Evolutionary conservation across 2,329 filamentous ascomycete species (phyloP).

Genomic region (Fusarium lateritium): DNA sequence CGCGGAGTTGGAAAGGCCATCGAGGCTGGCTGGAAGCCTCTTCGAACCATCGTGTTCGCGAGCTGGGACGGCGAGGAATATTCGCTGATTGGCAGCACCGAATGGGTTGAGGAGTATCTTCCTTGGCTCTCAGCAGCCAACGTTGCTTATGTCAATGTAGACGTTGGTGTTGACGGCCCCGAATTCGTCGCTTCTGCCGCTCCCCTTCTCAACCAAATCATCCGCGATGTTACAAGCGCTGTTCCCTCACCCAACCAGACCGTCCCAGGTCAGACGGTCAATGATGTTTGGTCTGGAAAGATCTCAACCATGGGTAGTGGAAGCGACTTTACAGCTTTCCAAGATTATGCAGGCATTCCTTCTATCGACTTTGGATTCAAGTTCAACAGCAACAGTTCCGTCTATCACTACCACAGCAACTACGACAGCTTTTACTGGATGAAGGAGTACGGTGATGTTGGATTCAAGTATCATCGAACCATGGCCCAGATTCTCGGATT

Average conservation of each 20-base stretch:
- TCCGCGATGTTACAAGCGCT: conserved; percentile 75
- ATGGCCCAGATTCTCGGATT: conserved; percentile 77
- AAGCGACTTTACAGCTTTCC: conserved; percentile 82
- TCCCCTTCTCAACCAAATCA: conserved; percentile 80
- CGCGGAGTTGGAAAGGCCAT: conserved; percentile 81
- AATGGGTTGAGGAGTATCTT: conserved; percentile 93
- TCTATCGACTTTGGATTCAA: conserved; percentile 75
- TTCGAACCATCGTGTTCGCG: conserved; percentile 92
- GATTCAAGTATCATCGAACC: conserved; percentile 75
- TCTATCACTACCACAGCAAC: conserved; percentile 91
- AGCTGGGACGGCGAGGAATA: conserved; percentile 90
- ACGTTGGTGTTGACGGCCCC: conserved; percentile 78
- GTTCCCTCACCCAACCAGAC: conserved; percentile 85
- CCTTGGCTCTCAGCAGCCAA: conserved; percentile 82
- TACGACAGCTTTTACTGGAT: conserved; percentile 95
- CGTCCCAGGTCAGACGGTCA: conserved; percentile 77
- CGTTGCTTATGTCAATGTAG: conserved; percentile 89
- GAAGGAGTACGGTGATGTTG: conserved; percentile 81
- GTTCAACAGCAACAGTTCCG: conserved; percentile 60
- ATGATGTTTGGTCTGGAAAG: conserved; percentile 74
- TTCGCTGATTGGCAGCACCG: conserved; percentile 86
- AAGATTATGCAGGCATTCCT: conserved; percentile 78
- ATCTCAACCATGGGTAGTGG: conserved; percentile 80
- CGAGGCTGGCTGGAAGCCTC: conserved; percentile 70
- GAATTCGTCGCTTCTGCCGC: conserved; percentile 77